phyloP scores from a whole-genome alignment of 192 early-diverging fungal genomes.

The Coemansia aciculifera region DNA sequence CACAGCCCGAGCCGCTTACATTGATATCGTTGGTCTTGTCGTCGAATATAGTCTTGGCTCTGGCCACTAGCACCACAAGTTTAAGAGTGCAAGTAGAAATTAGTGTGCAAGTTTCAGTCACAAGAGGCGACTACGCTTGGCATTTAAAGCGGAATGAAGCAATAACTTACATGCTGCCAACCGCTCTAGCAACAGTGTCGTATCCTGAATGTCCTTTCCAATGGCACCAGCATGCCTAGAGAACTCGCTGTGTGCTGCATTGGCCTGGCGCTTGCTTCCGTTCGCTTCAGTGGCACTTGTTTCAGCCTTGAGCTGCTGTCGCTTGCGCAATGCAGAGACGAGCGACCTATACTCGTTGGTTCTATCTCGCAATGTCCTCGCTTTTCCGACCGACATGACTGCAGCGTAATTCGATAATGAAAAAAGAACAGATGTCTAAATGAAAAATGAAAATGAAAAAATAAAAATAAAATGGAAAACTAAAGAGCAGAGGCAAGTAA shows the following conservation, averaged over 20 bases:
- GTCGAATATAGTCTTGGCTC: slow-evolving; percentile 94
- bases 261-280: slow-evolving; percentile 23
- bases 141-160: background rate
- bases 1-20: slow-evolving; percentile 37
- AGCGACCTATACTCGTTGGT: slow-evolving; percentile 85
- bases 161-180: slow-evolving; percentile 68
- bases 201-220: slow-evolving; percentile 83
- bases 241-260: slow-evolving; percentile 70
- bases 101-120: background rate
- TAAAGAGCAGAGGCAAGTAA: background rate
- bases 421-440: background rate
- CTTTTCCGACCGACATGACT: slow-evolving; percentile 26
- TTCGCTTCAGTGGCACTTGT: background rate
- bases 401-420: background rate
- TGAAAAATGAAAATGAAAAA: background rate
- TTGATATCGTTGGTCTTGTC: slow-evolving; percentile 96
- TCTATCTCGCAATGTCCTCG: slow-evolving; percentile 63
- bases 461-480: background rate
- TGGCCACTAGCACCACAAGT: slow-evolving; percentile 65
- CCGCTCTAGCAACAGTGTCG: slow-evolving; percentile 80
- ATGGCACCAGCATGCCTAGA: slow-evolving; percentile 79
- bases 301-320: slow-evolving; percentile 36
- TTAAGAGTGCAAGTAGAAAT: background rate
- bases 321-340: slow-evolving; percentile 67
- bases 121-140: background rate